Evolutionary conservation across 2,329 filamentous ascomycete genomes (phyloP), one percentile per base, ranked within the genome.

Genomic region (Plectosphaerella cucumerina): DNA sequence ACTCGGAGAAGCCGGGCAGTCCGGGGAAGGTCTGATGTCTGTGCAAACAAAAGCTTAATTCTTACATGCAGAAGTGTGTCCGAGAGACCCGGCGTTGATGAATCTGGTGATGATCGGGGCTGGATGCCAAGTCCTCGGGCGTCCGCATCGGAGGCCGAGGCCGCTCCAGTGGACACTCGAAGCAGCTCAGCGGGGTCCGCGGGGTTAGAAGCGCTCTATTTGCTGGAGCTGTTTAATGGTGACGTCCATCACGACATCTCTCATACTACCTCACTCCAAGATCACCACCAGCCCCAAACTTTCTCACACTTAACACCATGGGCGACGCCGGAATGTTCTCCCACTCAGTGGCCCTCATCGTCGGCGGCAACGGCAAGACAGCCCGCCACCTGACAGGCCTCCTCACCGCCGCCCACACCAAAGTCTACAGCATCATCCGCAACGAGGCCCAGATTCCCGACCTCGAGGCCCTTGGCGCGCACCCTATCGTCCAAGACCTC

Each of bases 401-500:
- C 34, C 58, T 62, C 6, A 53, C 55, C 45, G 55, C 53, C 26
- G 22, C 47, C 17, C 51, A 57, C 50, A 58, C 53, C 43, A 31
- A 31, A 31, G 57, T 65, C 34, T 53, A 62, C 56, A 59, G 56
- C 52, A 53, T 65, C 50, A 64, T 64, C 57, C 62, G 63, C 39
- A 59, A 58, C 49, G 49, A 57, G 12, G 61, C 63, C 12, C 71
- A 74, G 56, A 51, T 56, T 23, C 43, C 63, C 35, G 60, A 61
- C n/a, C 63, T 76, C 47, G 52, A 65, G 45, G 58, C 61, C 31
- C 64, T 75, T 23, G 73, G 72, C 49, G 71, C 67, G 35, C 64
- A 62, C 11, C 71, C 73, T 33, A 67, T 75, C 50, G 57, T 75
- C 12, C 70, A 74, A 53, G 69, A 65, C 53, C 65, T 76, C 47